phyloP scores from a whole-genome alignment of 768 basidiomycete genomes.

The Lactifluus pinguis region DNA sequence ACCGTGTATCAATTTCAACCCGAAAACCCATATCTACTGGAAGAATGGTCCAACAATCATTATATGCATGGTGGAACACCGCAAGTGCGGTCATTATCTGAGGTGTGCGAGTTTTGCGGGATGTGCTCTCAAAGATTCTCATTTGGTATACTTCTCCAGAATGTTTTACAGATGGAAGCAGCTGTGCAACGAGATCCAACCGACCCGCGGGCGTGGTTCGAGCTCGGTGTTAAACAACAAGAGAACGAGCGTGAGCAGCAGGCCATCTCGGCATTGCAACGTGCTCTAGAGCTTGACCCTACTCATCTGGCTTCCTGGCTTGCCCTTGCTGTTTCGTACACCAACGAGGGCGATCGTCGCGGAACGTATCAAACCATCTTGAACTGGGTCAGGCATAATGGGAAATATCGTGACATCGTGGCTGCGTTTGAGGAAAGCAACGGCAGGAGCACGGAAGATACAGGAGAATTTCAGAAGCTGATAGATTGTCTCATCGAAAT shows the following conservation, averaged over 20 bases:
- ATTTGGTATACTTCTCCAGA: slow-evolving; percentile 38
- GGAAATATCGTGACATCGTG: slow-evolving; percentile 42
- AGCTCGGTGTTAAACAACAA: slow-evolving; percentile 93
- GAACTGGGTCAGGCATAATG: slow-evolving; percentile 71
- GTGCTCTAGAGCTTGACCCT: slow-evolving; percentile 76
- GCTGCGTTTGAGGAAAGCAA: slow-evolving; percentile 27
- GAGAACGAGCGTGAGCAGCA: slow-evolving; percentile 93
- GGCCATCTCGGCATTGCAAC: slow-evolving; percentile 77
- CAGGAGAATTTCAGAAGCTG: slow-evolving; percentile 42
- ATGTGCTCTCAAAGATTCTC: neutral
- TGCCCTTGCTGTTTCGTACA: slow-evolving; percentile 81
- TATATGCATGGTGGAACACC: slow-evolving; percentile 25
- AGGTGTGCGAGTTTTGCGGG: slow-evolving; percentile 29
- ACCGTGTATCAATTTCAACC: slow-evolving; percentile 60
- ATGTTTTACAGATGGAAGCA: slow-evolving; percentile 83
- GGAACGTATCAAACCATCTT: slow-evolving; percentile 73
- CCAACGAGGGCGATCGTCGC: slow-evolving; percentile 74
- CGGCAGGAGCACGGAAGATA: slow-evolving; percentile 24
- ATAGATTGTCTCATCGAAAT: slow-evolving; percentile 76
- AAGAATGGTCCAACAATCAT: slow-evolving; percentile 43
- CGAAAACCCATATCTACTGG: slow-evolving; percentile 70
- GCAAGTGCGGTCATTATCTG: slow-evolving; percentile 24
- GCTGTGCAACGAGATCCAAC: slow-evolving; percentile 68
- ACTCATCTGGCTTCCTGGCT: slow-evolving; percentile 74
- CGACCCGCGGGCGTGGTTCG: slow-evolving; percentile 75